These are phyloP conservation scores for Nigrospora oryzae DNA, from an alignment of 2,329 filamentous ascomycete genomes.

Conservation along the genomic window DNA sequence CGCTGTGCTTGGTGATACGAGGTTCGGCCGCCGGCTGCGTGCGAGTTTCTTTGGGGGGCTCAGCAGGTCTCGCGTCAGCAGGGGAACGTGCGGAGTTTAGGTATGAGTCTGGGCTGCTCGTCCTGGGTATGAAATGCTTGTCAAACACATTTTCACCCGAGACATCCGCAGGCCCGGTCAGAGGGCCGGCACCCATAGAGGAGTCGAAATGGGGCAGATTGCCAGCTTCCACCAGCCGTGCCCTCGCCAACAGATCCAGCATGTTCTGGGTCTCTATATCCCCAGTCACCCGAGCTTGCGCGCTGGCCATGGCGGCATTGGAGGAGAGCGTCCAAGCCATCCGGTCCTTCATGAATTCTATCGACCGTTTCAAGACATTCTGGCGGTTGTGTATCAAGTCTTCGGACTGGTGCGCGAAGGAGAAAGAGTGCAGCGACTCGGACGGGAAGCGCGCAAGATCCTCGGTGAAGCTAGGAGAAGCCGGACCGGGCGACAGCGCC, in stretches of 20 bases:
- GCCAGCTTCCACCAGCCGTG: slow-evolving; percentile 67
- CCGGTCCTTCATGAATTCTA: slow-evolving; percentile 94
- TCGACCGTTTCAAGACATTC: slow-evolving; percentile 83
- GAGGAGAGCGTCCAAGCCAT: slow-evolving; percentile 68
- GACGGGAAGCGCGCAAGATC: slow-evolving; percentile 88
- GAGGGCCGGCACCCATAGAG: slow-evolving; percentile 45
- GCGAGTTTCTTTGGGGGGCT: background rate
- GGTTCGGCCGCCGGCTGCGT: background rate
- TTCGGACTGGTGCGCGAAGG: slow-evolving; percentile 91
- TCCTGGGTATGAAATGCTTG: slow-evolving; percentile 58
- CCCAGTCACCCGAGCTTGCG: slow-evolving; percentile 72
- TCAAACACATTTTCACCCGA: slow-evolving; percentile 79
- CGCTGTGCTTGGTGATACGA: slow-evolving; percentile 6
- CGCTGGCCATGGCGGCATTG: slow-evolving; percentile 69
- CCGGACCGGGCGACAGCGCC: slow-evolving; percentile 51
- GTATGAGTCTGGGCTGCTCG: slow-evolving; percentile 40
- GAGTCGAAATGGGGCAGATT: slow-evolving; percentile 44
- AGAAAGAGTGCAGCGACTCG: slow-evolving; percentile 96
- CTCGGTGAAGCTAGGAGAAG: slow-evolving; percentile 72
- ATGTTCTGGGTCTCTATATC: slow-evolving; percentile 84
- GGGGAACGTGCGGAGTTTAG: slow-evolving; percentile 26
- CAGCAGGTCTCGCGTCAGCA: slow-evolving; percentile 9
- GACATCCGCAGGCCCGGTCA: slow-evolving; percentile 72
- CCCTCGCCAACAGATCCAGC: slow-evolving; percentile 78
- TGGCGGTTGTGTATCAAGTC: slow-evolving; percentile 87